phyloP scores from a whole-genome alignment of 306 rosid species.

The Myrica gale region DNA sequence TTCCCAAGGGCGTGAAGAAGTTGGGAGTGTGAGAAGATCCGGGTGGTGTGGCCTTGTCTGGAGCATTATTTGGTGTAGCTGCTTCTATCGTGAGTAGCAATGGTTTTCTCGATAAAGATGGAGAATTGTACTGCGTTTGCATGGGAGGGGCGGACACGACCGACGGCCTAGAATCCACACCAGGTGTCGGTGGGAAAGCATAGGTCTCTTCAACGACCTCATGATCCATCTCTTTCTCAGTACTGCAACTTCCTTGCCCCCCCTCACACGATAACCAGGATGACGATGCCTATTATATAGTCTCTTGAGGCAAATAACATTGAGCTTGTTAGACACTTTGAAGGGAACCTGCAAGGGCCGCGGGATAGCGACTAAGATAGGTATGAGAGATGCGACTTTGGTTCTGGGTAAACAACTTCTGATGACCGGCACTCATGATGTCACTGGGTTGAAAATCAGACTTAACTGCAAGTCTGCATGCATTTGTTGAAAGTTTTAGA shows the following conservation, averaged over 20 bases:
- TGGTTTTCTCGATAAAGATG: conserved; percentile 38
- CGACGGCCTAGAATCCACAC: neutral
- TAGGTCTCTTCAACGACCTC: conserved; percentile 10
- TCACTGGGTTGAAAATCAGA: neutral
- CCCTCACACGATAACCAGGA: neutral
- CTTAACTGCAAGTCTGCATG: neutral
- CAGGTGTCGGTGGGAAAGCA: neutral
- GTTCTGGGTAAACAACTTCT: neutral
- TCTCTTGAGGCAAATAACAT: neutral
- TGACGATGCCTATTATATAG: neutral
- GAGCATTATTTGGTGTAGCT: neutral
- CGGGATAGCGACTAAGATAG: neutral
- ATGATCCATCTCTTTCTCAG: neutral
- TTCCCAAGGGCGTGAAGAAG: conserved; percentile 41
- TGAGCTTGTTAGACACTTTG: neutral
- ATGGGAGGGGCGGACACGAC: conserved; percentile 17
- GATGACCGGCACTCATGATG: neutral
- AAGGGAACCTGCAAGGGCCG: too few relatives aligned
- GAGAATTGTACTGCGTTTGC: conserved; percentile 37
- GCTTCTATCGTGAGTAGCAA: conserved; percentile 28
- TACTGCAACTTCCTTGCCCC: neutral
- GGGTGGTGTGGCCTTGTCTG: conserved; percentile 11
- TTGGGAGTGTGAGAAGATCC: conserved; percentile 34
- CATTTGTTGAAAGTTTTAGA: neutral
- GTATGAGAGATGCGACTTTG: neutral